phyloP scores from a whole-genome alignment of 352 stramenopile genomes.

The Blastocystis hominis region DNA sequence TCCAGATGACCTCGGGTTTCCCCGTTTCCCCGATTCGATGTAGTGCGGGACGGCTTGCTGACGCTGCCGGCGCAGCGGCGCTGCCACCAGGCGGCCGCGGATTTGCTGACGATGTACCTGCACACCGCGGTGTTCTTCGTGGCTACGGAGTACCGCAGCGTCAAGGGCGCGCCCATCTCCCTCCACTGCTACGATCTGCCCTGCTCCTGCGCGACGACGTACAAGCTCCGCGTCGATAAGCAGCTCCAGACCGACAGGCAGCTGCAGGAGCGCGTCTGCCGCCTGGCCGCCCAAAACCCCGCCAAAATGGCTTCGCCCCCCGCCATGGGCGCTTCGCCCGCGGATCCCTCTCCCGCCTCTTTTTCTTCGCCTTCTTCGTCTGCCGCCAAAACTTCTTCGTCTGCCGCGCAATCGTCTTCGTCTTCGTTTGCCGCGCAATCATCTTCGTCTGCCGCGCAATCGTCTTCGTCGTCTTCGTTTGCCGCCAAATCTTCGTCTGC shows the following conservation, averaged over 20 bases:
- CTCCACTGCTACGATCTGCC: conserved; percentile 59
- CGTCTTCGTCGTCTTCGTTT: not conserved
- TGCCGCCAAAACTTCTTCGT: not conserved
- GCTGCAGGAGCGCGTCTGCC: not conserved
- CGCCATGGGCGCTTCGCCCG: not conserved
- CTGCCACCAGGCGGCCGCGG: conserved; percentile 64
- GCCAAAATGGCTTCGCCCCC: not conserved
- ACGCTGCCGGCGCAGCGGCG: not conserved
- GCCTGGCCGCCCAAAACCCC: not conserved
- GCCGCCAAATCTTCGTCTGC: not conserved
- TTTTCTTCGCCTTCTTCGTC: not conserved
- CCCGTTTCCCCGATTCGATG: not conserved
- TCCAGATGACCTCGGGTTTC: not conserved
- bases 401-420: not conserved
- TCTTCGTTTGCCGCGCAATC: not conserved
- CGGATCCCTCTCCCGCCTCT: not conserved
- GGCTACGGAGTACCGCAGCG: conserved; percentile 40
- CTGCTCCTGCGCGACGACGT: conserved; percentile 12
- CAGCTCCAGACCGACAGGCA: not conserved
- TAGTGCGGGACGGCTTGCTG: not conserved
- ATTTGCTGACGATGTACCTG: conserved; percentile 73
- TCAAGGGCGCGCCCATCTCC: not conserved
- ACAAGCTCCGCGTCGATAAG: conserved; percentile 2
- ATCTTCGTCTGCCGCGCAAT: too few relatives aligned
- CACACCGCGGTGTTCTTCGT: conserved; percentile 70